Base-by-base conservation (phyloP, 371 early-diverging fungal species). In the Rhizopus arrhizus region DNA sequence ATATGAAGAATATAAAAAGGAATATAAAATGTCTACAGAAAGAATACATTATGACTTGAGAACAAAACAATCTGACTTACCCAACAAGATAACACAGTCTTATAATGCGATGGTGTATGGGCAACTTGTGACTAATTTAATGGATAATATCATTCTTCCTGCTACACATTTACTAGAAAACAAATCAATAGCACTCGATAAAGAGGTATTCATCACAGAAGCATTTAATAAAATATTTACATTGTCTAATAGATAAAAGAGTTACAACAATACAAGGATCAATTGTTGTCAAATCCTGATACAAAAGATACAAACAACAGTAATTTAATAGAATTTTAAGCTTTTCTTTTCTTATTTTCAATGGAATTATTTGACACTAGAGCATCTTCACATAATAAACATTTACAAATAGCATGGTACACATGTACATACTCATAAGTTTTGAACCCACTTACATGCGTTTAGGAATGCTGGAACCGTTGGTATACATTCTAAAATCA, bases 81-180 rank as follows among this genome's bases (percentile, higher is more conserved):
- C 75, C 0, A 67, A 76, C 22, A 56, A 62, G 9, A 72, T 85
- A 73, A 77, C 80, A 0, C 53, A 78, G 40, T 64, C 83, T 16
- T 79, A 85, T 22, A 84, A 87, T 56, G 75, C 85, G 6, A 78
- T 83, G 3, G 74, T 84, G 2, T 87, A 85, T 72, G 82, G 83
- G 3, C 81, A 83, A 15, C 75, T 82, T 10, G 63, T 83, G 7
- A 75, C 78, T 0, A 73, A 72, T 62, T 59, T 82, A 46, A 75
- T 86, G 2, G 88, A 88, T 53, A 81, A 80, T 15, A 61, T 86
- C 36, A 75, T 86, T 22, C 65, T 77, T 5, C 88, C 88, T 3
- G 74, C 84, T 2, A 71, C 80, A 0, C 78, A 81, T 58, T 53
- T 75, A 51, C 51, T 76, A 16, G 71, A 76, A 33, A 40, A 61